Evolutionary conservation across 768 basidiomycete species (phyloP), one percentile per base, ranked within the genome.

Genomic region (Phaffia australis): DNA sequence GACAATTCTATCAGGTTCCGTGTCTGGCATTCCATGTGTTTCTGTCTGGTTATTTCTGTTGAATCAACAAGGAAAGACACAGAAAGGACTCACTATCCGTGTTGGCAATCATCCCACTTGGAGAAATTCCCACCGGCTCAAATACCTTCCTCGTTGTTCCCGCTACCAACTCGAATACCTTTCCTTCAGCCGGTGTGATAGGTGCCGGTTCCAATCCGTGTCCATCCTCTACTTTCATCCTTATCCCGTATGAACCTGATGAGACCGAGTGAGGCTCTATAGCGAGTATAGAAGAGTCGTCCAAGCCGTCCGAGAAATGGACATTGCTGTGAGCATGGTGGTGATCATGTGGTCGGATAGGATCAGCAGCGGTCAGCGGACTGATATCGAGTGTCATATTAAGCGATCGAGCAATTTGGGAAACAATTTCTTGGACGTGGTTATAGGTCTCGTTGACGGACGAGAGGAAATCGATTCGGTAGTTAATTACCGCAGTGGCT

Each of bases 401-500:
- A 27, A 73, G 70, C 21, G 68, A 49, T 6, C 68, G 56, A 52
- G 73, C 73, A 27, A 77, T 59, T 5, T 75, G 73, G 3, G 47
- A 66, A 59, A 76, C 65, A 56, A 75, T 35, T 19, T 69, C 58
- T 49, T 63, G 29, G 64, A 75, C 59, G 56, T 74, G 74, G 21
- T 67, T 66, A 14, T 71, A 46, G 15, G 75, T 75, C 46, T 74
- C 75, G n/a, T 69, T 68, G 54, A 75, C 72, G 11, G 74, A 75
- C 11, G 75, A 75, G n/a, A 73, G 72, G 23, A 77, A 76, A 46
- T 74, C 72, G 60, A 77, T 77, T 15, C 76, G 71, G 69, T 75
- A 70, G 60, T 77, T 77, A 68, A 77, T 70, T 29, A 70, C 73
- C 2, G 76, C 76, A 72, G 18, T 23, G 16, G 61, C 55, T 19